These are phyloP conservation scores for Eleusine indica DNA, from an alignment of 176 grass and related monocot genomes.

Conservation along the genomic window DNA sequence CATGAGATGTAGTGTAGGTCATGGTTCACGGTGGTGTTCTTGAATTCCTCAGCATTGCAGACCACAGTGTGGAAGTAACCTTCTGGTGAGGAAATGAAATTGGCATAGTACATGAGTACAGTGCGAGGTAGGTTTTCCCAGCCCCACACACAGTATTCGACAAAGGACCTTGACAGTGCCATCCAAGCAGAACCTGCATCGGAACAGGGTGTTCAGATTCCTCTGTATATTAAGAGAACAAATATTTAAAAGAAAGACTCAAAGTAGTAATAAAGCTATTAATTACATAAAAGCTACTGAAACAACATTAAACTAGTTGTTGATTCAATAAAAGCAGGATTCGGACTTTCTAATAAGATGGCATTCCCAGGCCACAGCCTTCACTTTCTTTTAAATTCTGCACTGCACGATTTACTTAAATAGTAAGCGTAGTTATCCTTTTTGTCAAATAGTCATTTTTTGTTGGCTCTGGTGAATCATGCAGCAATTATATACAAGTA, in stretches of 20 bases:
- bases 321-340: neutral
- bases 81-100: slow-evolving; percentile 72
- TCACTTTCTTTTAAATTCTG: neutral
- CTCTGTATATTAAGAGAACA: neutral
- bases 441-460: neutral
- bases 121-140: slow-evolving; percentile 74
- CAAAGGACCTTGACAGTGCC: slow-evolving; percentile 57
- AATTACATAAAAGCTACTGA: slow-evolving; percentile 9
- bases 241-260: neutral
- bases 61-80: slow-evolving; percentile 78
- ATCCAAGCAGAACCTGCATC: slow-evolving; percentile 75
- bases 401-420: neutral
- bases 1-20: slow-evolving; percentile 73
- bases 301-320: neutral
- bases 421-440: neutral
- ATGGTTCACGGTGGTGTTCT: slow-evolving; percentile 66
- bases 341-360: neutral
- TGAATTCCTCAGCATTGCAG: slow-evolving; percentile 61
- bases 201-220: slow-evolving; percentile 12
- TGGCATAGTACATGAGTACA: slow-evolving; percentile 74
- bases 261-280: neutral
- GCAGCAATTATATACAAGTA: neutral
- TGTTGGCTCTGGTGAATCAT: neutral
- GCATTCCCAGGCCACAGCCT: neutral
- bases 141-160: slow-evolving; percentile 74